These are phyloP conservation scores for Paramecium tetraurelia DNA, from an alignment of 73 alveolate genomes.

Conservation along the genomic window DNA sequence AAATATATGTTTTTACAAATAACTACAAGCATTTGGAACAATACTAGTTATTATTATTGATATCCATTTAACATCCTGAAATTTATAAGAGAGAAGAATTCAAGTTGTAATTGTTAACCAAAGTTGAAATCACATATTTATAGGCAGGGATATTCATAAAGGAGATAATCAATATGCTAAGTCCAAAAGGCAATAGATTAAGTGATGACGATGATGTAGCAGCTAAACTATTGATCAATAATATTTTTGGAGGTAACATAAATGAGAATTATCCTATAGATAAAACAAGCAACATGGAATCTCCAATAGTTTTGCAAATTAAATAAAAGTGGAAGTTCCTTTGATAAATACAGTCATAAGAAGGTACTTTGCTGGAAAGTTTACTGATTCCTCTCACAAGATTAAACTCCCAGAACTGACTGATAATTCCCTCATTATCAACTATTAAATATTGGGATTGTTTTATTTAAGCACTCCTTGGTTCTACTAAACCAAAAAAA, in stretches of 20 bases:
- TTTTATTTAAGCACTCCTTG: constrained; percentile 39
- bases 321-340: background rate
- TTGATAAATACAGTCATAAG: constrained; percentile 25
- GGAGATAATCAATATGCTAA: constrained; percentile 20
- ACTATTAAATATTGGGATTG: constrained; percentile 10
- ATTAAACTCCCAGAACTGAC: background rate
- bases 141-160: constrained; percentile 13
- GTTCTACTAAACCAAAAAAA: background rate
- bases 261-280: background rate
- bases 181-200: constrained; percentile 18
- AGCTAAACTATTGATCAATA: constrained; percentile 11
- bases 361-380: constrained; percentile 33
- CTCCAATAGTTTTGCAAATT: background rate
- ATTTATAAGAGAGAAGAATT: constrained; percentile 5
- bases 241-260: background rate
- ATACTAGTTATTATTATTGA: background rate
- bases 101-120: background rate
- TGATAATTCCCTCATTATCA: background rate
- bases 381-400: background rate
- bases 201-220: constrained; percentile 48
- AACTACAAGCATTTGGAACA: constrained; percentile 26
- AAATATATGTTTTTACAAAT: background rate
- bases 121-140: background rate
- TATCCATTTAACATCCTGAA: constrained; percentile 14
- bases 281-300: constrained; percentile 19